Evolutionary conservation across 352 stramenopile genomes (phyloP).

Genomic region (Phytophthora brassicae): DNA sequence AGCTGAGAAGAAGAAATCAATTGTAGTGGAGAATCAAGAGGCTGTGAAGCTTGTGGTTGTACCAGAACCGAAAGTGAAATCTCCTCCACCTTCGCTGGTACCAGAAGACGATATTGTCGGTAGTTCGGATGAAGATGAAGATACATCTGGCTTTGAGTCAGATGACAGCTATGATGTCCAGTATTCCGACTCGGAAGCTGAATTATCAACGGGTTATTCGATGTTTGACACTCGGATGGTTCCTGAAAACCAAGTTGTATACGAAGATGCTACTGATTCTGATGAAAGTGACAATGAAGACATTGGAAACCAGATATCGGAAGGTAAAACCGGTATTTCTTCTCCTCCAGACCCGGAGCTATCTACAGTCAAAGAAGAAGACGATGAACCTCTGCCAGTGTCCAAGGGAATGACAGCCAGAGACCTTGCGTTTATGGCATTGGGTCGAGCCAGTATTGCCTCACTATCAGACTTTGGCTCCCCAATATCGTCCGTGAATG

Average conservation of each 20-base stretch:
- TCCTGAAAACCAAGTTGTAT: background rate
- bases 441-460: constrained; percentile 27
- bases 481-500: constrained; percentile 22
- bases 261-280: background rate
- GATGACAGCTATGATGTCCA: constrained; percentile 35
- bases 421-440: constrained; percentile 35
- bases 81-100: constrained; percentile 14
- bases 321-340: constrained; percentile 7
- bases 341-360: constrained; percentile 22
- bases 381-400: constrained; percentile 10
- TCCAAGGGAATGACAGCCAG: constrained; percentile 25
- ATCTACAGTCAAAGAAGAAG: constrained; percentile 25
- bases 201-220: constrained; percentile 29
- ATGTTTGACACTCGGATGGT: constrained; percentile 7
- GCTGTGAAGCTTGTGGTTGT: background rate
- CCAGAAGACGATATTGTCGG: constrained; percentile 7
- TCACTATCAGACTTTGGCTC: constrained; percentile 31
- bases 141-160: constrained; percentile 26
- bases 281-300: constrained; percentile 13
- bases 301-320: constrained; percentile 9
- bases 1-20: constrained; percentile 3
- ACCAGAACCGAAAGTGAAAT: background rate
- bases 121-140: constrained; percentile 23
- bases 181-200: constrained; percentile 42
- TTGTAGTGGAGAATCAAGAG: constrained; percentile 15